Percentiles rank a stretch among this genome's conserved stretches.
These are phyloP conservation scores for Xylaria sp. DNA, from an alignment of 2,329 filamentous ascomycete species.

Conservation along the genomic window DNA sequence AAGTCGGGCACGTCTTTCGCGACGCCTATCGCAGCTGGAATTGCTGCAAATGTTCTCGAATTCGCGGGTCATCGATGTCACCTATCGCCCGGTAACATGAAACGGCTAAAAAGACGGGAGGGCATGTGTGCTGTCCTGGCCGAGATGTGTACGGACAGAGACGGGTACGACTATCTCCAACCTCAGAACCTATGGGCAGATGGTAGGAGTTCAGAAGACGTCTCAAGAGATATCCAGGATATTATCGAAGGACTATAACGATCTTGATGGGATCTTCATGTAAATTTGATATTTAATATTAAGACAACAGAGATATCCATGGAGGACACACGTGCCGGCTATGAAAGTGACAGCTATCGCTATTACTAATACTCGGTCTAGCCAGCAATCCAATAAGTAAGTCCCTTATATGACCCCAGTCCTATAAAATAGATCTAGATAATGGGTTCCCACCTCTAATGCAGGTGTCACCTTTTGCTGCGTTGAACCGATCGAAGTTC, in stretches of 20 bases:
- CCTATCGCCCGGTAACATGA: not conserved
- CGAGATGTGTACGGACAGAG: not conserved
- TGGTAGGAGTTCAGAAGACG: conserved; percentile 1
- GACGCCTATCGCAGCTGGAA: conserved; percentile 8
- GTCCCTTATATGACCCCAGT: no score
- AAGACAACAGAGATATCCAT: no score
- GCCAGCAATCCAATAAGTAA: no score
- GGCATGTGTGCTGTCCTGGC: not conserved
- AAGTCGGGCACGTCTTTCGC: conserved; percentile 24
- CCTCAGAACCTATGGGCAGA: not conserved
- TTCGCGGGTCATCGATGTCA: not conserved
- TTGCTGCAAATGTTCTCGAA: conserved; percentile 12
- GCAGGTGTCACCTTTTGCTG: no score
- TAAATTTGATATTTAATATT: not conserved
- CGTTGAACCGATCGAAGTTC: no score
- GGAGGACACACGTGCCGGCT: no score
- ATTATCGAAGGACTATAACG: not conserved
- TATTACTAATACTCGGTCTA: no score
- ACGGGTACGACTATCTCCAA: conserved; percentile 3
- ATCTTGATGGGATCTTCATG: not conserved
- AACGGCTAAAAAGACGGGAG: not conserved
- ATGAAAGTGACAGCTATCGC: no score
- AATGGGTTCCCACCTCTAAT: no score
- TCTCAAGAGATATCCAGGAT: not conserved
- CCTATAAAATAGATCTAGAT: no score